Base-by-base conservation (phyloP, 768 basidiomycete species). In the Mycena haematopus region DNA sequence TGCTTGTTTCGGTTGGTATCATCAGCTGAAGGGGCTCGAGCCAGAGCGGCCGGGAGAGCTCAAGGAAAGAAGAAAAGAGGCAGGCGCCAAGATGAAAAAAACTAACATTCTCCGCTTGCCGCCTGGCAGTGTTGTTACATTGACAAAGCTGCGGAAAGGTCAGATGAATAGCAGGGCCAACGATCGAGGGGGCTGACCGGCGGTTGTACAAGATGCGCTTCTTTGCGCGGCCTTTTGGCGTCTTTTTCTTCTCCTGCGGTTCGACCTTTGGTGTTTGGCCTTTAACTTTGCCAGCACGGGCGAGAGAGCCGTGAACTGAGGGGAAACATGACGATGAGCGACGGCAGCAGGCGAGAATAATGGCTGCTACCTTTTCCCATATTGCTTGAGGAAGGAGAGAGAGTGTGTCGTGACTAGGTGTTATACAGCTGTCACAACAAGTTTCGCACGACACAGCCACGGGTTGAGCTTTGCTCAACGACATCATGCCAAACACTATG, bases 241-340 rank as follows among this genome's bases (percentile, higher is more conserved):
- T 88, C 89, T 98, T 98, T 91, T 95, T 95, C 91, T 97, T 98
- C 84, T 98, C 96, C 83, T 96, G 94, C 78, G 90, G 88, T 74
- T 97, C 96, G 75, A 97, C 96, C 82, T 98, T 98, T 73, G 96
- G 96, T 73, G 91, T 93, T 82, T 96, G 94, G 71, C 92, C 93
- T 83, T 95, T 97, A 85, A 98, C 96, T 88, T 99, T 98, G 79
- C 96, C 96, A 77, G 95, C 95, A 85, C 95, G 95, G 82, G 95
- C 95, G 82, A 96, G 95, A 77, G 95, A 98, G 78, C 95, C 95
- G 91, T 98, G 95, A 82, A 96, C 95, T 95, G 71, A 51, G n/a
- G 9, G 29, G 29, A 9, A 31, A 31, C 6, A 9, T 5, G 55
- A 36, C 44, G 40, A 58, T 63, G 27, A 60, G 38, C 54, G 61